Evolutionary conservation across 257 asterid genomes (phyloP), one percentile per base, ranked within the genome.

Genomic region (Jaltomata sinuosa): DNA sequence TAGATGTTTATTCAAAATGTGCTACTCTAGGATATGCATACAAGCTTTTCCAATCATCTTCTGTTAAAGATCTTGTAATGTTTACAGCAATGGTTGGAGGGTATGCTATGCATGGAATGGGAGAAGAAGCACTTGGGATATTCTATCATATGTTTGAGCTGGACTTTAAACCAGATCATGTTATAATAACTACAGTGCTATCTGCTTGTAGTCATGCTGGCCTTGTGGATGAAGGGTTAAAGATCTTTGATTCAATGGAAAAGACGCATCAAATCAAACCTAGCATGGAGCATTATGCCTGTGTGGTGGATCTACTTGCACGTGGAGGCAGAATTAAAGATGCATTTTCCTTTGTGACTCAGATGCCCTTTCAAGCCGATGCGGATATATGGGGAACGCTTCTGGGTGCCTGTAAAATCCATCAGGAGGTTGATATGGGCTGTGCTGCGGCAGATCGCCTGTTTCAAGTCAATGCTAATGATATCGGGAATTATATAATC

Each of bases 131-230:
- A 52, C 83, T 93, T 52, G 62, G 77, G 86, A 88, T 89, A 25
- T 94, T 85, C 85, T 81, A 88, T 65, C 57, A 87, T 80, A 92
- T 94, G 97, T 94, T 93, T 50, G 88, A 89, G 84, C 87, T 87
- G 68, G 93, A 91, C 72, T 81, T 89, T 74, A 89, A 87, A 81
- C 98, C 97, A 18, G 97, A 94, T 87, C 92, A 88, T 81, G 93
- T 93, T 74, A 89, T 92, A 84, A 80, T 94, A 74, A 94, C 98
- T 8, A 84, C 98, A 1, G 93, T 92, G 34, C 88, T 94, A 83
- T 92, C 96, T 83, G 98, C 98, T 85, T 94, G 98, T 79, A 90
- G 95, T 84, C 97, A 93, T 89, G 87, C 94, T 83, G 98, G 98
- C 79, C 93, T 92, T 81, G 90, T 94, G 77, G 86, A 89, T 81